A percentile compares a stretch with the other conserved stretches of the same genome.
Evolutionary conservation across 352 stramenopile genomes (phyloP).

Genomic region (Phytophthora niederhauseri): DNA sequence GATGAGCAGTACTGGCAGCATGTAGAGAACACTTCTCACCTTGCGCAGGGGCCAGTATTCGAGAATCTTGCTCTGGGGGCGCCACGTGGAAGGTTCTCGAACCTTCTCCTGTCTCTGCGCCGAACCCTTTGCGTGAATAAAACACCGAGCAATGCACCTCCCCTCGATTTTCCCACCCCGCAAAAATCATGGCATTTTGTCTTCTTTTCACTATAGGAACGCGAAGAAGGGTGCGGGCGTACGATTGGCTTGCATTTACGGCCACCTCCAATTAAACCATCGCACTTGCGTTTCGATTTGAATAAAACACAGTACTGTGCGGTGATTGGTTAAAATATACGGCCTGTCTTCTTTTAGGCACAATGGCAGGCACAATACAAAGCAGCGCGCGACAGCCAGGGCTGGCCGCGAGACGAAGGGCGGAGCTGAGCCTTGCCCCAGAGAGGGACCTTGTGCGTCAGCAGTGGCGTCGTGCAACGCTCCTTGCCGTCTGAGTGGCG

Average conservation of each 20-base stretch:
- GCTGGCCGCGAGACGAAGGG: slow-evolving; percentile 10
- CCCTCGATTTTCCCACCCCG: slow-evolving; percentile 4
- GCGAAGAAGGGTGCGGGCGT: neutral
- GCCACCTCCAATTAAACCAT: slow-evolving; percentile 4
- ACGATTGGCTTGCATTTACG: slow-evolving; percentile 21
- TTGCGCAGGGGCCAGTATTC: too few relatives aligned
- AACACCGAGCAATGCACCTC: slow-evolving; percentile 7
- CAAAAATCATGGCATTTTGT: slow-evolving; percentile 9
- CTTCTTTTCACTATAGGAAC: slow-evolving; percentile 15
- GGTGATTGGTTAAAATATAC: slow-evolving; percentile 32
- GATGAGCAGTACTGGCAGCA: too few relatives aligned
- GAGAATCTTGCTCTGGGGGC: neutral
- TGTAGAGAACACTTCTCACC: too few relatives aligned
- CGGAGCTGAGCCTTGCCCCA: slow-evolving; percentile 11
- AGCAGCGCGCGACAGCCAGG: slow-evolving; percentile 23
- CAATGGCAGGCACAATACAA: slow-evolving; percentile 24
- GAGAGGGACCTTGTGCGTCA: neutral
- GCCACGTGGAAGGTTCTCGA: slow-evolving; percentile 26
- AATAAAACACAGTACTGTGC: slow-evolving; percentile 19
- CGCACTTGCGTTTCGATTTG: slow-evolving; percentile 17
- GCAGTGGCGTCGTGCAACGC: neutral
- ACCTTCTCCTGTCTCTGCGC: slow-evolving; percentile 11
- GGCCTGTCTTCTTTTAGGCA: slow-evolving; percentile 23
- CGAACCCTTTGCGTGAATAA: neutral
- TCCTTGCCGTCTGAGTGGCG: neutral